Conservation (phyloP, 2,329 filamentous ascomycete genomes). For the Ophiostoma novo-ulmi region DNA sequence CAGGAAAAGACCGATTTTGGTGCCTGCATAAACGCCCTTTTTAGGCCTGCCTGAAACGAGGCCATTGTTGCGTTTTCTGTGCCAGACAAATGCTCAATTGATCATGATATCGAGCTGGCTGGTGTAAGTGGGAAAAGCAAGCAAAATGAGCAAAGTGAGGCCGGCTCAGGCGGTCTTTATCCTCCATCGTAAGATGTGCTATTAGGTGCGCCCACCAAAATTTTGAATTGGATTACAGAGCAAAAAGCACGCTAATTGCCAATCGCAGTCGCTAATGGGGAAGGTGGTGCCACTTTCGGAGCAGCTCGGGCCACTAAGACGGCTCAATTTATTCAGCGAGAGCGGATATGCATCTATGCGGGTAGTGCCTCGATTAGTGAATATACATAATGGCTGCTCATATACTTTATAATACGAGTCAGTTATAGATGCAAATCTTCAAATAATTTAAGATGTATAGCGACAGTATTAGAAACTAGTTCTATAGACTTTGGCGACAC, state of each 20-base stretch:
- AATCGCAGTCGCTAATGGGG: not conserved
- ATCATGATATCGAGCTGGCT: not conserved
- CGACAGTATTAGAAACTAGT: not conserved
- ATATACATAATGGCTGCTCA: not conserved
- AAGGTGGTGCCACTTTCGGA: conserved; percentile 14
- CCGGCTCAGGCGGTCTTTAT: conserved; percentile 14
- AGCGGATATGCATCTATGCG: conserved; percentile 18
- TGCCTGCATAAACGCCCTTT: conserved; percentile 30
- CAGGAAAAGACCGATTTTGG: conserved; percentile 40
- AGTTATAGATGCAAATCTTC: not conserved
- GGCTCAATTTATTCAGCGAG: conserved; percentile 23
- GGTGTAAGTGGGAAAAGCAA: not conserved
- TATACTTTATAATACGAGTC: not conserved
- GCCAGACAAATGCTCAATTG: not conserved
- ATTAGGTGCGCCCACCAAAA: conserved; percentile 8
- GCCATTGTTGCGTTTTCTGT: conserved; percentile 28
- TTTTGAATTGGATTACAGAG: conserved; percentile 1
- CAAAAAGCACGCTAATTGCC: not conserved
- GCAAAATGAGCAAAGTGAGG: not conserved
- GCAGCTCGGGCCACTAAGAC: conserved; percentile 23
- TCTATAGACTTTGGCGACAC: not conserved
- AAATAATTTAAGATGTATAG: not conserved
- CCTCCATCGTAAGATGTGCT: conserved; percentile 16
- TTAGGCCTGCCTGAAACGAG: conserved; percentile 32
- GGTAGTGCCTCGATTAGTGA: not conserved